These are phyloP conservation scores for Claviceps paspali DNA, from an alignment of 2,329 filamentous ascomycete species.

Conservation along the genomic window DNA sequence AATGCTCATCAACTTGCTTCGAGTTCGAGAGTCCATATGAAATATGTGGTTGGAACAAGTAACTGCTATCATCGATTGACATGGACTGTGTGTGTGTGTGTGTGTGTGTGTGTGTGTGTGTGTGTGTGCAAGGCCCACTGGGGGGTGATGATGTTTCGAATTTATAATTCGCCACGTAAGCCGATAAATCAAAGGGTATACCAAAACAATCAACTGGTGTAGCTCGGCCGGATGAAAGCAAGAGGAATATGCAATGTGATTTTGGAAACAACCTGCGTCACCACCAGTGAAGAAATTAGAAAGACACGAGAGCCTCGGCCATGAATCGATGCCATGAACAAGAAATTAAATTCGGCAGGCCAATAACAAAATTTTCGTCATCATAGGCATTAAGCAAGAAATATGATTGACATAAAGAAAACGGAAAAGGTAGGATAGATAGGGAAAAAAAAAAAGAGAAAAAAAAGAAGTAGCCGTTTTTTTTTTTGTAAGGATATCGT, in stretches of 20 bases:
- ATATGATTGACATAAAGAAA: constrained; percentile 1
- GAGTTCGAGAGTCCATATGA: too few relatives aligned
- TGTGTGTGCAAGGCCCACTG: too few relatives aligned
- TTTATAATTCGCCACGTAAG: constrained; percentile 1
- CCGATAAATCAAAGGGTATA: constrained; percentile 13
- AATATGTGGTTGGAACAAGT: too few relatives aligned
- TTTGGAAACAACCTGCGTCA: neutral
- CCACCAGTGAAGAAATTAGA: neutral
- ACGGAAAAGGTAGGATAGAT: too few relatives aligned
- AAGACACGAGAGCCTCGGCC: neutral
- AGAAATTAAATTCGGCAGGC: neutral
- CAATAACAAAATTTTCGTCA: neutral
- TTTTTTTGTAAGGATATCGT: neutral
- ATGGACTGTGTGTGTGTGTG: too few relatives aligned
- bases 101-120: too few relatives aligned
- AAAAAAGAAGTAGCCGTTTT: neutral
- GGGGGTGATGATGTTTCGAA: neutral
- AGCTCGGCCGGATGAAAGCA: neutral
- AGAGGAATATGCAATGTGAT: neutral
- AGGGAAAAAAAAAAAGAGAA: too few relatives aligned
- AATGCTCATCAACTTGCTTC: too few relatives aligned
- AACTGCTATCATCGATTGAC: too few relatives aligned
- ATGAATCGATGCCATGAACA: neutral
- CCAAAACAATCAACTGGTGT: constrained; percentile 9
- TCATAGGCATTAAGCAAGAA: constrained; percentile 1